Conservation (phyloP, 2,329 filamentous ascomycete species). For the Penicillium sp. region DNA sequence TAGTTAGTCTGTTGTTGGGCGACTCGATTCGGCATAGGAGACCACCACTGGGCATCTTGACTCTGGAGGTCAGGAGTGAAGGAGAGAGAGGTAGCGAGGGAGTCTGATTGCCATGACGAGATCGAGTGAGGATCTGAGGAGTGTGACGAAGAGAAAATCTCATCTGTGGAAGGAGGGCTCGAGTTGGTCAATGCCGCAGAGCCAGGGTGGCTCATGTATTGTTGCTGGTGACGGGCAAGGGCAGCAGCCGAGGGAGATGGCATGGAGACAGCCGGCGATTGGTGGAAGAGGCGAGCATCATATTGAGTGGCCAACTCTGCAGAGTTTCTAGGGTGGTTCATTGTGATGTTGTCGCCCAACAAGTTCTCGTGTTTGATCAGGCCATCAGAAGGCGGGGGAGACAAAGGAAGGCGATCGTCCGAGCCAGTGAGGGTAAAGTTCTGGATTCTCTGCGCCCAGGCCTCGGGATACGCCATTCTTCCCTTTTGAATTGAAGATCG, state of each 20-base stretch:
- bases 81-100: constrained; percentile 39
- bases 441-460: constrained; percentile 58
- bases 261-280: constrained; percentile 38
- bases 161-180: constrained; percentile 41
- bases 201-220: constrained; percentile 35
- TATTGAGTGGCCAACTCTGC: constrained; percentile 38
- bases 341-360: constrained; percentile 33
- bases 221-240: constrained; percentile 35
- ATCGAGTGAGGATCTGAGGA: constrained; percentile 43
- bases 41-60: constrained; percentile 47
- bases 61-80: constrained; percentile 44
- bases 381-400: constrained; percentile 50
- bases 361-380: constrained; percentile 44
- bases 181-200: constrained; percentile 35
- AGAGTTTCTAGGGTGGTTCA: constrained; percentile 34
- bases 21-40: constrained; percentile 38
- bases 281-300: constrained; percentile 35
- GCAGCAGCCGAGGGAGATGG: constrained; percentile 34
- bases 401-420: constrained; percentile 46
- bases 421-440: constrained; percentile 54
- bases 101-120: constrained; percentile 46
- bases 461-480: constrained; percentile 46
- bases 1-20: constrained; percentile 41
- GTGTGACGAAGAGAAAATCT: constrained; percentile 43
- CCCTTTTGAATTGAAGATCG: constrained; percentile 52